Base-by-base conservation (phyloP, 208 protist genomes). In the Acanthamoeba castellanii region DNA sequence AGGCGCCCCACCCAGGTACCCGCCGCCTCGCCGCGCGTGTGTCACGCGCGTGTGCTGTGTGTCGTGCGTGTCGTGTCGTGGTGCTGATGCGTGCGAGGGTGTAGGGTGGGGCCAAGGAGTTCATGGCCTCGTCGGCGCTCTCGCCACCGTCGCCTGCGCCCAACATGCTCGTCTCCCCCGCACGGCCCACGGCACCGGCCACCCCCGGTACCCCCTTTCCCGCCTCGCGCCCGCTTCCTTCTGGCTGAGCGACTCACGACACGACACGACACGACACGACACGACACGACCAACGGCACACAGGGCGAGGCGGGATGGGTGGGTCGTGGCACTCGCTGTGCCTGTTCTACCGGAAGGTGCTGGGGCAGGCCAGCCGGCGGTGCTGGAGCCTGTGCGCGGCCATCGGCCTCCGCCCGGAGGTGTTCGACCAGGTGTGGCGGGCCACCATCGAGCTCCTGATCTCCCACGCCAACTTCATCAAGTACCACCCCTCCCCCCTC, bases 281-380 rank as follows among this genome's bases (percentile, higher is more conserved):
- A n/a, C n/a, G n/a, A n/a, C n/a, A n/a, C n/a, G n/a, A n/a, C n/a
- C n/a, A n/a, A n/a, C n/a, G n/a, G n/a, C n/a, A n/a, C 45, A 18
- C 76, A 85, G 76, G 76, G 18, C 76, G 76, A 25, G 42, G 59
- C 2, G 59, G 84, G 11, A 25, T 64, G 30, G 59, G 84, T 34
- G 84, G 84, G 2, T 72, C 50, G 34, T 91, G 57, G 50, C 84
- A 91, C 20, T 91, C 84, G 47, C 84, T 91, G 27, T 70, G 59
- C 22, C 59, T 91, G 52, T 91, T 91, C 84, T 91, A 72, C 55
- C 84, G 84, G 18, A 91, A 91, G 42, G 57, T 91, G n/a, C 32
- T 91, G 57, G 57, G 6, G 27, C 42, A 34, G 25, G 84, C 59
- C 4, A 22, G 30, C 20, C 84, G 50, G 14, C 84, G 84, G 34